These are phyloP conservation scores for Suillus plorans DNA, from an alignment of 768 basidiomycete genomes.

Conservation along the genomic window DNA sequence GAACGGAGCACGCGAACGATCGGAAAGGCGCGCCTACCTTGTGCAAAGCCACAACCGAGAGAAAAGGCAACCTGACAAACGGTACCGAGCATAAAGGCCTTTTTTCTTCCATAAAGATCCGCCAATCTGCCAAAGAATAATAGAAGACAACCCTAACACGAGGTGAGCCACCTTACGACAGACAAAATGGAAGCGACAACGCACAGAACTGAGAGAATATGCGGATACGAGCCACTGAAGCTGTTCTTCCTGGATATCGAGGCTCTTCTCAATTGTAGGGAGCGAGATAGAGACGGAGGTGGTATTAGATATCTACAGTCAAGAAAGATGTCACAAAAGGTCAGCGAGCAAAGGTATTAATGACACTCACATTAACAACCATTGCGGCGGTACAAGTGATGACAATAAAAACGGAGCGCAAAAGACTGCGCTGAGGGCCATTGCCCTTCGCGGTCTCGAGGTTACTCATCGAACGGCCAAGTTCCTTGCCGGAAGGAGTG, in stretches of 20 bases:
- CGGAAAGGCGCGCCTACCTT: conserved; percentile 33
- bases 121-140: conserved; percentile 78
- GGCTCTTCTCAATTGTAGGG: conserved; percentile 48
- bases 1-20: neutral
- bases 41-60: conserved; percentile 63
- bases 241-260: conserved; percentile 48
- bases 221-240: conserved; percentile 71
- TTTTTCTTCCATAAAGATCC: conserved; percentile 76
- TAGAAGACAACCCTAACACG: conserved; percentile 67
- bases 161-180: neutral
- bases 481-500: conserved; percentile 13
- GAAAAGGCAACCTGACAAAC: conserved; percentile 53
- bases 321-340: neutral
- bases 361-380: conserved; percentile 33
- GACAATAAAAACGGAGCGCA: conserved; percentile 31
- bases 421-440: conserved; percentile 18
- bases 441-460: conserved; percentile 8
- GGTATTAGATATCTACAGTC: conserved; percentile 27
- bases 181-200: conserved; percentile 18
- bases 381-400: conserved; percentile 40
- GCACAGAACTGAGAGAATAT: conserved; percentile 66
- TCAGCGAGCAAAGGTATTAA: neutral
- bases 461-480: conserved; percentile 7
- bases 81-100: conserved; percentile 62
- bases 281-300: conserved; percentile 53